These are phyloP conservation scores for Cystofilobasidium bisporidii DNA, from an alignment of 768 basidiomycete genomes.

Conservation along the genomic window DNA sequence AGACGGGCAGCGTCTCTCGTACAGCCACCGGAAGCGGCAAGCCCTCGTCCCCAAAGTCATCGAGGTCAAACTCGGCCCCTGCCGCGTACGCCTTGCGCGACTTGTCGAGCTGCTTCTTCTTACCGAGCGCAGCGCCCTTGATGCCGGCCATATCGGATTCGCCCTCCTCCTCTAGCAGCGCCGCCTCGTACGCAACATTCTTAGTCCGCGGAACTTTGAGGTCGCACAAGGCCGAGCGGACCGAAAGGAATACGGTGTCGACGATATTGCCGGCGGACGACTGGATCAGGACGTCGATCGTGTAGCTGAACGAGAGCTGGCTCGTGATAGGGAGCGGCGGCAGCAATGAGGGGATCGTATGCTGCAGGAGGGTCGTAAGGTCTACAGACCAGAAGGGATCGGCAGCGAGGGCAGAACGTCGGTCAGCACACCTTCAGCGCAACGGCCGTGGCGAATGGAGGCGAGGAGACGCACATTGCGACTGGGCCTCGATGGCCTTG, in stretches of 20 bases:
- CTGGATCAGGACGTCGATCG: constrained; percentile 25
- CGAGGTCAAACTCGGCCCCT: constrained; percentile 73
- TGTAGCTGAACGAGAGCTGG: constrained; percentile 25
- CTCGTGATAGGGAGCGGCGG: constrained; percentile 18
- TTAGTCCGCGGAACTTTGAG: constrained; percentile 20
- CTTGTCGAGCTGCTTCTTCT: constrained; percentile 13
- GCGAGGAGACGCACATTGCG: constrained; percentile 13
- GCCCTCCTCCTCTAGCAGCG: constrained; percentile 13
- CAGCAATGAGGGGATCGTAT: constrained; percentile 21
- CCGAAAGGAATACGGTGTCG: constrained; percentile 23
- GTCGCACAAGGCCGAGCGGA: constrained; percentile 22
- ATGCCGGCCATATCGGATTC: constrained; percentile 26
- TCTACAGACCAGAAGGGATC: not conserved
- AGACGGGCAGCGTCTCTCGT: constrained; percentile 61
- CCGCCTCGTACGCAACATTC: constrained; percentile 26
- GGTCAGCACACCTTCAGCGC: not conserved
- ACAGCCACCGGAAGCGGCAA: constrained; percentile 49
- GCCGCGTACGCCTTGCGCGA: constrained; percentile 18
- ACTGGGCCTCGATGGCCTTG: constrained; percentile 21
- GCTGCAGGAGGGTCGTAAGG: constrained; percentile 24
- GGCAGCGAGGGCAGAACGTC: not conserved
- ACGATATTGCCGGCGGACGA: constrained; percentile 19
- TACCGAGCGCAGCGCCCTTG: constrained; percentile 19
- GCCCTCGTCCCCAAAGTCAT: constrained; percentile 82
- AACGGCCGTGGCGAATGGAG: not conserved